Evolutionary conservation across 2,329 filamentous ascomycete genomes (phyloP).

Genomic region (Cladosporium sp.): DNA sequence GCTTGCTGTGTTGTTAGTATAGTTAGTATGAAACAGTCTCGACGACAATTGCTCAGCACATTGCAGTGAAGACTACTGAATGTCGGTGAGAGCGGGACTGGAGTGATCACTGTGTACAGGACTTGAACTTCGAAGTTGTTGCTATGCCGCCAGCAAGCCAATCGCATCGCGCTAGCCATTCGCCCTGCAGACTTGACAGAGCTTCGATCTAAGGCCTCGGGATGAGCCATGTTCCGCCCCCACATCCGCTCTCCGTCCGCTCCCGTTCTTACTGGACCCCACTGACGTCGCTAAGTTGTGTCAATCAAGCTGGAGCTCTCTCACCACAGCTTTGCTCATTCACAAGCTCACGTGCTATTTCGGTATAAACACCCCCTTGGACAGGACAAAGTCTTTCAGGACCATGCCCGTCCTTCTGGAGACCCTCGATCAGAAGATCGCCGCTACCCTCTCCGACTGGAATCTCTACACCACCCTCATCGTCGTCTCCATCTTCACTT

Average conservation of each 20-base stretch:
- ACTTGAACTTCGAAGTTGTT: too few species aligned
- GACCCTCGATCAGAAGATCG: conserved; percentile 67
- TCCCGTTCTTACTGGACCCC: too few species aligned
- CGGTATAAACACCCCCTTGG: too few species aligned
- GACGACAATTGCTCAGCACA: conserved; percentile 7
- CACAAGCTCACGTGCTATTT: neutral
- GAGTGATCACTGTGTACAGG: too few species aligned
- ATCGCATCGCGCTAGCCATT: neutral
- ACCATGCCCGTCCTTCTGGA: conserved; percentile 50
- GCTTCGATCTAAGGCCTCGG: too few species aligned
- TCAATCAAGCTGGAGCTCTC: too few species aligned
- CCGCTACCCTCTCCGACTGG: conserved; percentile 72
- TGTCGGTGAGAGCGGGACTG: neutral
- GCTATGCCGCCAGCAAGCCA: neutral
- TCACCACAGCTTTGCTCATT: neutral
- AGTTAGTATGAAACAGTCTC: conserved; percentile 5
- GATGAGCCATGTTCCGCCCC: too few species aligned
- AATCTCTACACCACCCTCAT: conserved; percentile 74
- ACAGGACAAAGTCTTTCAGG: too few species aligned
- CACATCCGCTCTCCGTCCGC: too few species aligned
- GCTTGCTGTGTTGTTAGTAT: conserved; percentile 14
- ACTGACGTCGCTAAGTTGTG: too few species aligned
- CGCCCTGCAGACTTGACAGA: neutral
- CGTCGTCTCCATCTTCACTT: conserved; percentile 59
- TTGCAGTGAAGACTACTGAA: neutral